phyloP scores from a whole-genome alignment of 371 early-diverging fungal genomes.

The Apophysomyces ossiformis region DNA sequence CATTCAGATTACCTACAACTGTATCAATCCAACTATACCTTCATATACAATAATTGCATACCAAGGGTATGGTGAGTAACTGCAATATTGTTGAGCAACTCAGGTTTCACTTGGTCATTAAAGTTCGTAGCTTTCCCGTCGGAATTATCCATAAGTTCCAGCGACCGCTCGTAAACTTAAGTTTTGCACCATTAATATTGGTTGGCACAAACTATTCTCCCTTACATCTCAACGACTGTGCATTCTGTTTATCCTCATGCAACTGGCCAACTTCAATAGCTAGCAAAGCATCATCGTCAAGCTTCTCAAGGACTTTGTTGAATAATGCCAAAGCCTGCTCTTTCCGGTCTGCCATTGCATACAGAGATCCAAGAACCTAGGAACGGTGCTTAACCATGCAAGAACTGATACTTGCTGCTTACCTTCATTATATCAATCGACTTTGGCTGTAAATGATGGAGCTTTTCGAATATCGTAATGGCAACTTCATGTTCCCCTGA shows the following conservation, averaged over 20 bases:
- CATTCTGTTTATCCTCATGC: slow-evolving; percentile 60
- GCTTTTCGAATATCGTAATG: slow-evolving; percentile 73
- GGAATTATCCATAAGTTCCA: slow-evolving; percentile 26
- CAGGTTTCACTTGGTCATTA: slow-evolving; percentile 55
- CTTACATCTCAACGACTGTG: slow-evolving; percentile 59
- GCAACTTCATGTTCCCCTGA: slow-evolving; percentile 58
- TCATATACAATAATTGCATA: not conserved
- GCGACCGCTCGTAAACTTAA: slow-evolving; percentile 42
- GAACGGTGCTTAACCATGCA: not conserved
- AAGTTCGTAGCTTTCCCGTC: slow-evolving; percentile 21
- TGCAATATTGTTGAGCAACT: slow-evolving; percentile 85
- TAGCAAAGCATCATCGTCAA: slow-evolving; percentile 59
- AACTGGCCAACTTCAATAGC: slow-evolving; percentile 67
- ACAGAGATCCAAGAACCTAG: slow-evolving; percentile 63
- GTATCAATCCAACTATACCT: not conserved
- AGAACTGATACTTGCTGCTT: slow-evolving; percentile 14
- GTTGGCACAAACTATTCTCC: slow-evolving; percentile 13
- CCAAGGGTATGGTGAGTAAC: slow-evolving; percentile 69
- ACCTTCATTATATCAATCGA: slow-evolving; percentile 70
- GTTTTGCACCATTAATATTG: no score
- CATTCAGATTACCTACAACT: slow-evolving; percentile 23
- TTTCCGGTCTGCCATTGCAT: slow-evolving; percentile 68
- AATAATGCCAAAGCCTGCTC: slow-evolving; percentile 68
- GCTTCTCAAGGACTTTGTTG: slow-evolving; percentile 57
- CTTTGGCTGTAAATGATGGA: slow-evolving; percentile 65